These are phyloP conservation scores for Agastache rugosa DNA, from an alignment of 257 asterid species.

Conservation along the genomic window DNA sequence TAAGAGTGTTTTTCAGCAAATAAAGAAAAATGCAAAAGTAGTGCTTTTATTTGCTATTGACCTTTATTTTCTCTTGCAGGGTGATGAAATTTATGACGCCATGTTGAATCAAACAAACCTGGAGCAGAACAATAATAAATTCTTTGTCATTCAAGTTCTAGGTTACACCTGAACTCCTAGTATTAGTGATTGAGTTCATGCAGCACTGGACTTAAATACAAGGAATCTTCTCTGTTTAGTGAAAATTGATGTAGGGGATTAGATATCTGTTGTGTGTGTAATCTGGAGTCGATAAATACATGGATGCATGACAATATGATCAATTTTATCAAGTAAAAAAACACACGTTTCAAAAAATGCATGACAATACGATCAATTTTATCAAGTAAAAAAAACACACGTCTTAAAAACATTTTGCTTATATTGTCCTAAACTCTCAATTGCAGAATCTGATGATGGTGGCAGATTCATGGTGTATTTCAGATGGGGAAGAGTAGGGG, in stretches of 20 bases:
- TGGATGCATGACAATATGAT: constrained; percentile 5
- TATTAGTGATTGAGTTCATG: constrained; percentile 28
- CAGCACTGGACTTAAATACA: constrained; percentile 18
- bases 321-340: not conserved
- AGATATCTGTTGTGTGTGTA: constrained; percentile 9
- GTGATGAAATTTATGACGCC: constrained; percentile 82
- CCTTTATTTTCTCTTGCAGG: constrained; percentile 52
- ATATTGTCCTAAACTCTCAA: constrained; percentile 29
- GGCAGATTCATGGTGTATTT: constrained; percentile 71
- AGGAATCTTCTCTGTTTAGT: not conserved
- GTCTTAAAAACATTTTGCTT: constrained; percentile 2
- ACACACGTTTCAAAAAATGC: constrained; percentile 5
- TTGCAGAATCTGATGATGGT: constrained; percentile 85
- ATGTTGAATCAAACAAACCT: constrained; percentile 93
- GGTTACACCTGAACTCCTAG: constrained; percentile 50
- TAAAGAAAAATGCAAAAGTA: not conserved
- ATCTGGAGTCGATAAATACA: not conserved
- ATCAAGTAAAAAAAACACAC: not conserved
- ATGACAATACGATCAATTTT: not conserved
- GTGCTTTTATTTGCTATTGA: constrained; percentile 7
- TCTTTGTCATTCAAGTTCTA: constrained; percentile 73
- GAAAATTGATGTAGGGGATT: not conserved
- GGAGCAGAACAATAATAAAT: constrained; percentile 88
- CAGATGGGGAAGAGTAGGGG: constrained; percentile 99
- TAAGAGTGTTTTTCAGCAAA: constrained; percentile 1